Percentiles rank a stretch among this genome's conserved stretches.
phyloP scores from a whole-genome alignment of 1,139 yeast species.

The Schizosaccharomyces versatilis region DNA sequence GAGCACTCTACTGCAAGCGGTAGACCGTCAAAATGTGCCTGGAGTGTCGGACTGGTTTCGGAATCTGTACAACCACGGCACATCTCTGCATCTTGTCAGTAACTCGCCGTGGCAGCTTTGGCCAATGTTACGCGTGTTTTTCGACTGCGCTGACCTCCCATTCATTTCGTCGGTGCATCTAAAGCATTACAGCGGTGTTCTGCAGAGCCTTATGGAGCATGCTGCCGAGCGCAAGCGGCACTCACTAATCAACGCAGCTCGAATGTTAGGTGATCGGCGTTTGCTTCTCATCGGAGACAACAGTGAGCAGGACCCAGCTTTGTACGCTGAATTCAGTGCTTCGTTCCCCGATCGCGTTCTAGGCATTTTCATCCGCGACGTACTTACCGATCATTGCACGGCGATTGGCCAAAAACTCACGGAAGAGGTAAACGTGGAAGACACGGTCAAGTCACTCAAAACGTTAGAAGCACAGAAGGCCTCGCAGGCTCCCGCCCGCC shows the following conservation, averaged over 20 bases:
- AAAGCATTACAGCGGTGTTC: slow-evolving; percentile 61
- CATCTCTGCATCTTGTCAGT: slow-evolving; percentile 71
- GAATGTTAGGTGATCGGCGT: slow-evolving; percentile 54
- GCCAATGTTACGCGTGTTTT: slow-evolving; percentile 39
- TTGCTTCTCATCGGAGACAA: slow-evolving; percentile 83
- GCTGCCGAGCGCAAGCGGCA: slow-evolving; percentile 58
- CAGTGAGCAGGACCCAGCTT: slow-evolving; percentile 86
- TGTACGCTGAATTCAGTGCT: slow-evolving; percentile 52
- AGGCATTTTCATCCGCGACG: slow-evolving; percentile 65
- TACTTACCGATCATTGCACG: slow-evolving; percentile 22
- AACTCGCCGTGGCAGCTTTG: slow-evolving; percentile 86
- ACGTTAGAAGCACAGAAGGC: not conserved
- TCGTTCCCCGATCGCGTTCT: slow-evolving; percentile 38
- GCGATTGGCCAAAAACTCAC: not conserved
- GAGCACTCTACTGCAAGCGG: slow-evolving; percentile 48
- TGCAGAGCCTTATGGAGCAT: slow-evolving; percentile 67
- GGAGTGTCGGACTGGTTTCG: slow-evolving; percentile 55
- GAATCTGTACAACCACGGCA: slow-evolving; percentile 22
- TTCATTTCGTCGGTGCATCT: slow-evolving; percentile 53
- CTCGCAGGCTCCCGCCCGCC: not conserved
- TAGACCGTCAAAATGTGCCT: slow-evolving; percentile 44
- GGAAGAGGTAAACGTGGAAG: not conserved
- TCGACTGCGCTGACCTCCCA: slow-evolving; percentile 38
- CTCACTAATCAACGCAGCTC: slow-evolving; percentile 38
- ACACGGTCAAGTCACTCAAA: not conserved